A percentile compares a stretch with the other conserved stretches of the same genome.
Evolutionary conservation across 352 stramenopile species (phyloP).

Genomic region (Globisporangium radiosum): DNA sequence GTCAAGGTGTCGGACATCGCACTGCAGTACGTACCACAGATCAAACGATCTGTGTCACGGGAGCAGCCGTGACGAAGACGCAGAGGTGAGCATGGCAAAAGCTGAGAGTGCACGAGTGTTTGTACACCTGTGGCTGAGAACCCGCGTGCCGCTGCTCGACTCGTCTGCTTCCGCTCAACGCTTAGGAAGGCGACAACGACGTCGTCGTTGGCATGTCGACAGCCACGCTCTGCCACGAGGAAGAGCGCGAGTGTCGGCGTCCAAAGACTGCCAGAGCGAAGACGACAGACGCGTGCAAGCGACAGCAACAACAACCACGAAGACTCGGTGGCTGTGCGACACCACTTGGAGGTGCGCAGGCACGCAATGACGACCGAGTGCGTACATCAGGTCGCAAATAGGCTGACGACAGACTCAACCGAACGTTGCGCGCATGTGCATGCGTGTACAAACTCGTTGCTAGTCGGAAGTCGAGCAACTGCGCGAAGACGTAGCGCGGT

Average conservation of each 20-base stretch:
- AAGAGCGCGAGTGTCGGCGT: background rate
- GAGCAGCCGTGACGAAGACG: slow-evolving; percentile 18
- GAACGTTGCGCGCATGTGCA: background rate
- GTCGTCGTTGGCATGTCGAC: background rate
- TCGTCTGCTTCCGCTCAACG: too few species aligned
- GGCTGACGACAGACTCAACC: background rate
- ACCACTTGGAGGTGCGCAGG: slow-evolving; percentile 16
- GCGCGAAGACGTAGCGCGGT: slow-evolving; percentile 15
- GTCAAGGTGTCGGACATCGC: background rate
- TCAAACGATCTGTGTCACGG: slow-evolving; percentile 21
- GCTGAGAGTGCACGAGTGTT: background rate
- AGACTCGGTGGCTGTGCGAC: slow-evolving; percentile 6
- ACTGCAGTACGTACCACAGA: slow-evolving; percentile 3
- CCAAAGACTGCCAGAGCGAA: background rate
- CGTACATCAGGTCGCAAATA: too few species aligned
- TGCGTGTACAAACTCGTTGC: background rate
- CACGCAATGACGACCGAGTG: too few species aligned
- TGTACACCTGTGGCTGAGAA: background rate
- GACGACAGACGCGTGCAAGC: slow-evolving; percentile 3
- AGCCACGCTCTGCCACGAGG: background rate
- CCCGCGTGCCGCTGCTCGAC: too few species aligned
- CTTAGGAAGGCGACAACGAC: too few species aligned
- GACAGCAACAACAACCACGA: slow-evolving; percentile 24
- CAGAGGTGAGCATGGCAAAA: slow-evolving; percentile 11
- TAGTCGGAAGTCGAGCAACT: slow-evolving; percentile 21